These are phyloP conservation scores for Nowakowskiella sp. DNA, from an alignment of 192 early-diverging fungal species.

Conservation along the genomic window DNA sequence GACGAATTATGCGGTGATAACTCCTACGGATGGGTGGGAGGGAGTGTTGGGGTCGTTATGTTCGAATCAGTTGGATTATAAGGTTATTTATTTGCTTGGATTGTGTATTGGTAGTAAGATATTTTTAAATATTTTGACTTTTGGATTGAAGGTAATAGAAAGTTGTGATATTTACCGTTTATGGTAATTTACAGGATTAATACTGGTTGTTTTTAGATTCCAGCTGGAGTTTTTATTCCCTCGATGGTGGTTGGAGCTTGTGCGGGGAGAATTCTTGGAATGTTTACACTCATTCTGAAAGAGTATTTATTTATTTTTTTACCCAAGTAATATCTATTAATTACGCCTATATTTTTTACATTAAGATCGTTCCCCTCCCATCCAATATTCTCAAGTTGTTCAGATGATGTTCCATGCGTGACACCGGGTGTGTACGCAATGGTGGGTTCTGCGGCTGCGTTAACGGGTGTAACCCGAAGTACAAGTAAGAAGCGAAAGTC, in stretches of 20 bases:
- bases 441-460: constrained; percentile 75
- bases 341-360: constrained; percentile 1
- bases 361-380: constrained; percentile 38
- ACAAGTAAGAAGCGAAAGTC: constrained; percentile 21
- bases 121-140: constrained; percentile 40
- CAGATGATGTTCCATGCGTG: constrained; percentile 71
- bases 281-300: constrained; percentile 65
- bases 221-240: constrained; percentile 91
- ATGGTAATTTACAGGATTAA: not conserved
- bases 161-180: no score
- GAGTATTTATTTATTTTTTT: constrained; percentile 13
- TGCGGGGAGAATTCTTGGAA: constrained; percentile 83
- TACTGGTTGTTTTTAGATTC: constrained; percentile 44
- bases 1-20: not conserved
- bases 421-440: constrained; percentile 94
- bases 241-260: constrained; percentile 90
- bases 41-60: constrained; percentile 39
- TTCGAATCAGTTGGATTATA: constrained; percentile 20
- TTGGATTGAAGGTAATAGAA: constrained; percentile 22
- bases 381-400: constrained; percentile 68
- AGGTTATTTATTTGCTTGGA: constrained; percentile 23
- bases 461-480: constrained; percentile 73
- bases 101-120: constrained; percentile 36
- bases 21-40: constrained; percentile 9
- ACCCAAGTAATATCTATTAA: not conserved